Evolutionary conservation across 768 basidiomycete species (phyloP).

Genomic region (Lentinus brumalis): DNA sequence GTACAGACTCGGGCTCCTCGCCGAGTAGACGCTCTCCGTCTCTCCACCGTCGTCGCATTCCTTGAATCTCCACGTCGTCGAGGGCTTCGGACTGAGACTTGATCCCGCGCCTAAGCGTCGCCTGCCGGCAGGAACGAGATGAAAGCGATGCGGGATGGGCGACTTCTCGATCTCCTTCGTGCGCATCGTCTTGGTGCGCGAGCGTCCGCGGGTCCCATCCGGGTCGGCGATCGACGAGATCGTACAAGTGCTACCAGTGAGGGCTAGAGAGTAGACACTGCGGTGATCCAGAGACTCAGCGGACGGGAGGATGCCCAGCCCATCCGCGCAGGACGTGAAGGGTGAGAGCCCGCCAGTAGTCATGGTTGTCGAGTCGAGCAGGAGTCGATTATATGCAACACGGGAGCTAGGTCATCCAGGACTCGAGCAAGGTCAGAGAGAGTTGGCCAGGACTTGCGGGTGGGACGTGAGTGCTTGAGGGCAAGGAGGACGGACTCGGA

Average conservation of each 20-base stretch:
- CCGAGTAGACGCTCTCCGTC: background rate
- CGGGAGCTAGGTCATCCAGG: background rate
- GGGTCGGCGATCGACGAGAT: slow-evolving; percentile 5
- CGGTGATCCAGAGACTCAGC: slow-evolving; percentile 9
- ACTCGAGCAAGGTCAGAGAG: no score
- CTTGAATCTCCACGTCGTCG: background rate
- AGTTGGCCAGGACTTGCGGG: no score
- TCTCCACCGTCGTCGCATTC: no score
- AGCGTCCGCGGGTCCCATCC: background rate
- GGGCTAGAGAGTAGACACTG: background rate
- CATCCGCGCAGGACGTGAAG: slow-evolving; percentile 9
- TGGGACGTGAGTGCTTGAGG: no score
- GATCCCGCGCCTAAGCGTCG: background rate
- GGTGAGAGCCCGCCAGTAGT: slow-evolving; percentile 10
- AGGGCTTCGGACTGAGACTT: background rate
- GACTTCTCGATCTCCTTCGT: slow-evolving; percentile 20
- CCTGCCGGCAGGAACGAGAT: slow-evolving; percentile 8
- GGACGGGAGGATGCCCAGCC: slow-evolving; percentile 9
- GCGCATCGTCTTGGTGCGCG: slow-evolving; percentile 16
- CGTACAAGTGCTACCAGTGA: slow-evolving; percentile 10
- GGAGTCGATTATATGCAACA: background rate
- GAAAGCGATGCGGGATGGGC: slow-evolving; percentile 14
- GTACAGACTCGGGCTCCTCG: background rate
- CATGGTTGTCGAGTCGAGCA: background rate
- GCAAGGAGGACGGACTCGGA: background rate